These are phyloP conservation scores for Nicotiana noctiflora DNA, from an alignment of 257 asterid genomes.

Conservation along the genomic window DNA sequence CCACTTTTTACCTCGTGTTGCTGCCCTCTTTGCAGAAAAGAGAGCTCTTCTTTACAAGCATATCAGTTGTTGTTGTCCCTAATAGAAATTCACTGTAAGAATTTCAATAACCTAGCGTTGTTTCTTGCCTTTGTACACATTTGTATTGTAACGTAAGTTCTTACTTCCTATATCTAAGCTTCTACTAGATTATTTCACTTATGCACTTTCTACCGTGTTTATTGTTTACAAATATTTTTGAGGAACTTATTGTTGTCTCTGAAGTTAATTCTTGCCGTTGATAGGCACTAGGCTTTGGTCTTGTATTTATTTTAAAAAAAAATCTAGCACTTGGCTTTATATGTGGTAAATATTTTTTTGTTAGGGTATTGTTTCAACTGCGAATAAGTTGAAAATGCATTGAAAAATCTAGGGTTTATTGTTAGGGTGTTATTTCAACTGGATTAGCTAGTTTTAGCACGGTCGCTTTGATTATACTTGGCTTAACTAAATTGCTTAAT, in stretches of 20 bases:
- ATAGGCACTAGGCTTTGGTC: no score
- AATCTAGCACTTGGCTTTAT: no score
- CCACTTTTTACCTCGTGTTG: background rate
- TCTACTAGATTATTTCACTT: background rate
- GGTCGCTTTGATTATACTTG: no score
- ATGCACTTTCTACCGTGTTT: background rate
- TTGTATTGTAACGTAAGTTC: background rate
- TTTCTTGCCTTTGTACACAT: no score
- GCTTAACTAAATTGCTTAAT: no score
- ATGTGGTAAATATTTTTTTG: no score
- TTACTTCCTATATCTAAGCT: background rate
- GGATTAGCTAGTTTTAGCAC: no score
- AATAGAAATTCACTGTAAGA: background rate
- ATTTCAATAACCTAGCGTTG: background rate
- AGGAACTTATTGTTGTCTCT: no score
- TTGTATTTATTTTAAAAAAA: no score
- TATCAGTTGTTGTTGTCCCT: background rate
- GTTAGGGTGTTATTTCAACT: background rate
- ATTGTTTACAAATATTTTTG: background rate
- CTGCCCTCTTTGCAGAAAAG: constrained; percentile 3
- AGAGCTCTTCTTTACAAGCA: background rate
- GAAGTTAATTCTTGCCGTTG: no score
- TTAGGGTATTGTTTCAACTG: no score
- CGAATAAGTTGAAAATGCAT: background rate
- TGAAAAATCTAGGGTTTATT: background rate